Conservation (phyloP, 345 rosid species). For the Syzygium oleosum region DNA sequence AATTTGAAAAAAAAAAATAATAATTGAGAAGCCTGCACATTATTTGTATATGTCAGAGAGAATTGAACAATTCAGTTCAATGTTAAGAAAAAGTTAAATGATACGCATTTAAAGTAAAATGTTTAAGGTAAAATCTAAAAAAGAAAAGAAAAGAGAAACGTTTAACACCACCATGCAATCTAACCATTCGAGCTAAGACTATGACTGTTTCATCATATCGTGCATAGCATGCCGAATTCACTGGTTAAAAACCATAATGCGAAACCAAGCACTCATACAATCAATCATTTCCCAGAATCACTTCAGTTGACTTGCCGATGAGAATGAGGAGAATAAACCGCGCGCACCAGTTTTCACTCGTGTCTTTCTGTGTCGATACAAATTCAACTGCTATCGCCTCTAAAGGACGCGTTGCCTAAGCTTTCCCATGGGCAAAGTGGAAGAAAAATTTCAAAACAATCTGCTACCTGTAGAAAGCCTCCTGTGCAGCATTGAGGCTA, state of each 20-base stretch:
- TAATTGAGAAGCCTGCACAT: not conserved
- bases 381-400: not conserved
- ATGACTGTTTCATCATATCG: not conserved
- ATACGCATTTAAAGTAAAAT: not conserved
- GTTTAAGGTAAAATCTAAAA: too few relatives aligned
- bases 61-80: not conserved
- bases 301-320: not conserved
- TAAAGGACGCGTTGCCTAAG: not conserved
- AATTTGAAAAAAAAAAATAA: not conserved
- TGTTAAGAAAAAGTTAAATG: not conserved
- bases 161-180: not conserved
- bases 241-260: not conserved
- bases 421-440: not conserved
- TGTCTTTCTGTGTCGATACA: not conserved
- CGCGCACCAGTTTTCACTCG: not conserved
- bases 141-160: too few relatives aligned
- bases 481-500: not conserved
- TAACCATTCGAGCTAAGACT: not conserved
- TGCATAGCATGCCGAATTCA: not conserved
- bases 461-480: not conserved
- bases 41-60: not conserved
- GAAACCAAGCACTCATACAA: not conserved
- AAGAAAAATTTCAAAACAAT: not conserved
- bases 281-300: not conserved
- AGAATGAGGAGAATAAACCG: not conserved